Conservation (phyloP, 352 stramenopile species). For the Thalassiosira exigua region DNA sequence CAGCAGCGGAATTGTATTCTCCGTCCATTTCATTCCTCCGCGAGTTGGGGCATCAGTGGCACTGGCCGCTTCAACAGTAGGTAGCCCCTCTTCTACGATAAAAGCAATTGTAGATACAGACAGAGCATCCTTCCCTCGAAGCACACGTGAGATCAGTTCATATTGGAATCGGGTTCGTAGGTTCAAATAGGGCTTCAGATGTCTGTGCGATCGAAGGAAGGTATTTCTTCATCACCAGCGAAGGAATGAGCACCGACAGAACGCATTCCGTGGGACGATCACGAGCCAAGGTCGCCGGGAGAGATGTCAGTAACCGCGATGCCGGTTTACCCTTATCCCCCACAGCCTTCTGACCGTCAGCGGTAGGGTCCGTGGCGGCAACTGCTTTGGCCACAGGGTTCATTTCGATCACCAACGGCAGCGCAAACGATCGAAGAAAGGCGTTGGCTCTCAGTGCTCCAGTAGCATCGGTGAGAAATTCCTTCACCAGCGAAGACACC, state of each 20-base stretch:
- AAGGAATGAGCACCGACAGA: constrained; percentile 29
- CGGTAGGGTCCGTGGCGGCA: background rate
- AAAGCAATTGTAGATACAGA: constrained; percentile 33
- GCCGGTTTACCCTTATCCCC: constrained; percentile 25
- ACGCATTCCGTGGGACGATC: constrained; percentile 48
- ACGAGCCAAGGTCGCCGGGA: constrained; percentile 28
- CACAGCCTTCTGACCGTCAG: background rate
- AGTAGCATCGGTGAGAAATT: constrained; percentile 41
- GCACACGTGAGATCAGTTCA: constrained; percentile 39
- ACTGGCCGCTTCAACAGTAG: background rate
- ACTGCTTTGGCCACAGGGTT: constrained; percentile 24
- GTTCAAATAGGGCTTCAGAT: constrained; percentile 12
- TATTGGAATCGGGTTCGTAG: constrained; percentile 55
- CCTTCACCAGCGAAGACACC: constrained; percentile 34
- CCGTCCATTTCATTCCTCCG: constrained; percentile 41
- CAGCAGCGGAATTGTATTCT: constrained; percentile 42
- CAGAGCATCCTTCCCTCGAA: constrained; percentile 40
- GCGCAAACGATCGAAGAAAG: constrained; percentile 41
- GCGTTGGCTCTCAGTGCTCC: constrained; percentile 43
- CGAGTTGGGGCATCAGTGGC: background rate
- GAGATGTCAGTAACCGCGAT: constrained; percentile 28
- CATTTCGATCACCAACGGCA: constrained; percentile 42
- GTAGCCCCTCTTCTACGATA: constrained; percentile 18
- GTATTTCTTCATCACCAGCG: constrained; percentile 8
- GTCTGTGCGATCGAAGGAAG: background rate